phyloP scores from a whole-genome alignment of 768 basidiomycete genomes.

The Dioszegia aurantiaca region DNA sequence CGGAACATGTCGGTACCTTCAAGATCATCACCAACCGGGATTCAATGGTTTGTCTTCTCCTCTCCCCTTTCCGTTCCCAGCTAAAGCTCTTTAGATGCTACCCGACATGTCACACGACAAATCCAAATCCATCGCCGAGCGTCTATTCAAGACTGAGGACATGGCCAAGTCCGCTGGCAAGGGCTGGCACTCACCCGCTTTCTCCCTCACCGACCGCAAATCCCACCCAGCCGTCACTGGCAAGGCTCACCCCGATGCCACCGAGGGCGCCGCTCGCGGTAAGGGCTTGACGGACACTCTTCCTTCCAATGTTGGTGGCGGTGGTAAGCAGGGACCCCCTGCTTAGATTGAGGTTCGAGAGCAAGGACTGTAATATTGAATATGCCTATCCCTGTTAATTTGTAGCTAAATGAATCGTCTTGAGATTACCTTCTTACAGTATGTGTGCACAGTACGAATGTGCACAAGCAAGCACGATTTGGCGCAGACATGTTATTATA shows the following conservation, averaged over 20 bases:
- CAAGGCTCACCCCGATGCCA: constrained; percentile 36
- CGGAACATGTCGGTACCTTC: constrained; percentile 60
- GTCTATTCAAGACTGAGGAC: constrained; percentile 56
- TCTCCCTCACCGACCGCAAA: constrained; percentile 44
- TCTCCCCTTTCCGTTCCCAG: constrained; percentile 21
- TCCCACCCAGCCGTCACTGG: constrained; percentile 50
- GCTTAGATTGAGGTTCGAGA: not conserved
- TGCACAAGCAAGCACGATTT: no score
- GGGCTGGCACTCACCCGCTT: constrained; percentile 58
- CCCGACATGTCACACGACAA: constrained; percentile 64
- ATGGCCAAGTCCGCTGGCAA: constrained; percentile 55
- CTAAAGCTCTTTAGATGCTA: constrained; percentile 55
- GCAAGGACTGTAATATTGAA: no score
- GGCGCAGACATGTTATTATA: no score
- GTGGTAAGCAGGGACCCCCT: constrained; percentile 14
- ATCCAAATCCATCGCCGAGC: constrained; percentile 65
- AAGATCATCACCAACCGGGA: constrained; percentile 75
- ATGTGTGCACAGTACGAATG: no score
- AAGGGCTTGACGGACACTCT: constrained; percentile 16
- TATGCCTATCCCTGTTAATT: no score
- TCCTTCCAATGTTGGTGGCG: constrained; percentile 3
- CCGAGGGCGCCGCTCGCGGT: constrained; percentile 24
- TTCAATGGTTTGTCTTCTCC: constrained; percentile 45
- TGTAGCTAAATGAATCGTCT: no score
- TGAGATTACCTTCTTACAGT: no score